Evolutionary conservation across 2,329 filamentous ascomycete species (phyloP).

Genomic region (Mollisia scopiformis): DNA sequence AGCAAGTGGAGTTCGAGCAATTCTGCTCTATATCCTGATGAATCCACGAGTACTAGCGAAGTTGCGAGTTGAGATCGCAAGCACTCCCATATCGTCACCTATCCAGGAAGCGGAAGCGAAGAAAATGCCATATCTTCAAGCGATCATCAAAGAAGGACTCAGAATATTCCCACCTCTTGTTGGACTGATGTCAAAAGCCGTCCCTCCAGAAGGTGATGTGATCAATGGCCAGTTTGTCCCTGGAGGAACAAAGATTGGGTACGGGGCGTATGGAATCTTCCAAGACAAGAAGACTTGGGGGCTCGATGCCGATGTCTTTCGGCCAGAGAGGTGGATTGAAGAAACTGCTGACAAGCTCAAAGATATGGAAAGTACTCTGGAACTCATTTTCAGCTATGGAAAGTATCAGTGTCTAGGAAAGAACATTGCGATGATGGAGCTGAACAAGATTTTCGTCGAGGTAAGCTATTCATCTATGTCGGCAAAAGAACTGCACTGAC

Average conservation of each 20-base stretch:
- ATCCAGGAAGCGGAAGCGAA: constrained; percentile 13
- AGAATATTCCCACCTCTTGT: constrained; percentile 48
- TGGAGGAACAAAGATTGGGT: constrained; percentile 23
- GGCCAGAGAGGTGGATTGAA: constrained; percentile 53
- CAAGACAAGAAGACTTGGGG: constrained; percentile 40
- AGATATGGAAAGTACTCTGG: constrained; percentile 44
- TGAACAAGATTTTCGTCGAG: constrained; percentile 52
- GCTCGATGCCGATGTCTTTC: constrained; percentile 43
- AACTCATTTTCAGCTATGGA: constrained; percentile 49
- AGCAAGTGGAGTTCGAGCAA: constrained; percentile 50
- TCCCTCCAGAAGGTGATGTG: constrained; percentile 20
- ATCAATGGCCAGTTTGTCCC: constrained; percentile 22
- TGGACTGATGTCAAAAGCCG: constrained; percentile 27
- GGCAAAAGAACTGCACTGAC: not conserved
- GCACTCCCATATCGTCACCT: not conserved
- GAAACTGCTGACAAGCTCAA: constrained; percentile 19
- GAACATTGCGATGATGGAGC: constrained; percentile 51
- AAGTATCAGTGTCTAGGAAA: constrained; percentile 50
- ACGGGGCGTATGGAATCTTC: constrained; percentile 40
- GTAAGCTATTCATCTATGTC: constrained; percentile 38
- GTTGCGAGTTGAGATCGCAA: constrained; percentile 21
- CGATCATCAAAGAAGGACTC: constrained; percentile 52
- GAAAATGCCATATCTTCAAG: constrained; percentile 50
- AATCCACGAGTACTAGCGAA: constrained; percentile 19
- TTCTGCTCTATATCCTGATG: constrained; percentile 22